Percentiles rank a stretch among this genome's conserved stretches.
Conservation (phyloP, 1,139 yeast species). For the Hyphopichia khmerensis region DNA sequence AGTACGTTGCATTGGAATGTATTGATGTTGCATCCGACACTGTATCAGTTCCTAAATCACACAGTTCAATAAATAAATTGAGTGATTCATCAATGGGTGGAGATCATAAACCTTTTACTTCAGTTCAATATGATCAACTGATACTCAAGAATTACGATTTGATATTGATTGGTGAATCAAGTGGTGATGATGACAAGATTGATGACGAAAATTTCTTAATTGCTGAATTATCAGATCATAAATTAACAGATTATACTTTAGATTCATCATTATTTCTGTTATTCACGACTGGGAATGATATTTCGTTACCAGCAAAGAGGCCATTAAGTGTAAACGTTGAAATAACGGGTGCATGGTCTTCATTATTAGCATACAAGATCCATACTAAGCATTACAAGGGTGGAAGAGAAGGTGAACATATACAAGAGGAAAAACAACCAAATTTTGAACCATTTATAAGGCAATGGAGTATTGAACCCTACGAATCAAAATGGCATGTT, state of each 20-base stretch:
- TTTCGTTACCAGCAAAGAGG: conserved; percentile 43
- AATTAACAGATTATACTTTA: conserved; percentile 20
- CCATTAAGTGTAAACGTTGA: conserved; percentile 49
- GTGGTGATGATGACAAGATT: conserved; percentile 11
- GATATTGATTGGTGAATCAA: conserved; percentile 41
- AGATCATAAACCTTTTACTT: conserved; percentile 43
- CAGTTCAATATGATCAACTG: conserved; percentile 37
- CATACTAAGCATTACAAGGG: conserved; percentile 19
- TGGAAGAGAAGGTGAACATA: conserved; percentile 11
- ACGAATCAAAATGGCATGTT: conserved; percentile 77
- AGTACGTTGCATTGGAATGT: conserved; percentile 35
- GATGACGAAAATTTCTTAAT: conserved; percentile 36
- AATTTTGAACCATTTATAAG: conserved; percentile 61
- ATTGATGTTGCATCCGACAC: conserved; percentile 35
- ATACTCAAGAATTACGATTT: conserved; percentile 42
- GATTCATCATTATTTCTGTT: conserved; percentile 34
- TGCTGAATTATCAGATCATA: conserved; percentile 28
- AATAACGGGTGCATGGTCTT: conserved; percentile 59
- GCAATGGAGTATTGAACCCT: conserved; percentile 65
- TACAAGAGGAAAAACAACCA: neutral
- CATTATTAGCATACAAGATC: conserved; percentile 56
- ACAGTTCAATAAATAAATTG: conserved; percentile 23
- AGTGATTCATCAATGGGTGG: conserved; percentile 57
- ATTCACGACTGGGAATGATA: conserved; percentile 32
- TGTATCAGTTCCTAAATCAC: conserved; percentile 48